Evolutionary conservation across 108 stramenopile species (phyloP).

Genomic region (Parmales sp.): DNA sequence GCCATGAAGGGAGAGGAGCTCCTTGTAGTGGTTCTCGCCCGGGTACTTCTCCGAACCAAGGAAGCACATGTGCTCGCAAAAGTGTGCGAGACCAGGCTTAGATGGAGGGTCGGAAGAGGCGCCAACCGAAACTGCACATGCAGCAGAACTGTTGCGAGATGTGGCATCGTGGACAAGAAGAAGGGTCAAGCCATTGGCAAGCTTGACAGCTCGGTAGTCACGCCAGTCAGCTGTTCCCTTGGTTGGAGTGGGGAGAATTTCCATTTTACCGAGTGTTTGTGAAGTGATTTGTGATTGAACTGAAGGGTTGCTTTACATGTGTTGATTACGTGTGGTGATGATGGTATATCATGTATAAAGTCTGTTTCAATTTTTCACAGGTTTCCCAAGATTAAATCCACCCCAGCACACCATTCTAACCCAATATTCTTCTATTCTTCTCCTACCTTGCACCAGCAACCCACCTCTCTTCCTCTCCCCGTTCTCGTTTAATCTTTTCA

Average conservation of each 20-base stretch:
- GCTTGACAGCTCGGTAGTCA: slow-evolving; percentile 42
- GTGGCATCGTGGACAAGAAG: slow-evolving; percentile 57
- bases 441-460: too few species aligned
- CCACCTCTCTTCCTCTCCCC: too few species aligned
- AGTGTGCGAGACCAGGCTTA: slow-evolving; percentile 70
- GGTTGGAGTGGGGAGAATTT: slow-evolving; percentile 41
- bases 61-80: slow-evolving; percentile 65
- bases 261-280: too few species aligned
- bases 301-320: too few species aligned
- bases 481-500: too few species aligned
- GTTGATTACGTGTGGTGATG: too few species aligned
- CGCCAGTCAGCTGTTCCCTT: slow-evolving; percentile 66
- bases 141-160: slow-evolving; percentile 53
- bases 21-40: slow-evolving; percentile 55
- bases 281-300: too few species aligned
- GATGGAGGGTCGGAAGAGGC: slow-evolving; percentile 59
- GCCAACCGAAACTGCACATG: slow-evolving; percentile 52
- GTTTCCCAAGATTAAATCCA: too few species aligned
- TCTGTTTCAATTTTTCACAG: too few species aligned
- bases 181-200: slow-evolving; percentile 38
- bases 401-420: too few species aligned
- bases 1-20: slow-evolving; percentile 51
- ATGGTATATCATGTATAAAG: too few species aligned
- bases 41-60: slow-evolving; percentile 39
- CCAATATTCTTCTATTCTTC: too few species aligned